Evolutionary conservation across 192 early-diverging fungal genomes (phyloP).

Genomic region (Mortierella hygrophila): DNA sequence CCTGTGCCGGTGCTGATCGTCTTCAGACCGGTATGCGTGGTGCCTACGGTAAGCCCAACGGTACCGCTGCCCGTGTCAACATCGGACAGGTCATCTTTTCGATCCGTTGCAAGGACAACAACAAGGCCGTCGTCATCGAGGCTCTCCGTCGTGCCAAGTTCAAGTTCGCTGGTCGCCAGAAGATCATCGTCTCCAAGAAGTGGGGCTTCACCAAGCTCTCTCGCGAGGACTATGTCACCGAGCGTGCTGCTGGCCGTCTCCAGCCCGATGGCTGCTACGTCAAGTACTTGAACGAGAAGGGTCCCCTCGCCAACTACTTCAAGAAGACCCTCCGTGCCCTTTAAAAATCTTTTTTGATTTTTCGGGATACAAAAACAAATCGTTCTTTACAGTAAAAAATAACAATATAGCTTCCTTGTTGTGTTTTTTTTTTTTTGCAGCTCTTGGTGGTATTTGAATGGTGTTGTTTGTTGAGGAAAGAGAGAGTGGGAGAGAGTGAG

Average conservation of each 20-base stretch:
- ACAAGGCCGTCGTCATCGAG: slow-evolving; percentile 95
- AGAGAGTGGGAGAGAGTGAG: too few species aligned
- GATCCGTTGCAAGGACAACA: slow-evolving; percentile 94
- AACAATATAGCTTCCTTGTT: background rate
- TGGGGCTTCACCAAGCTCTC: slow-evolving; percentile 99
- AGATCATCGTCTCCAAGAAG: slow-evolving; percentile 99
- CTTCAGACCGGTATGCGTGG: slow-evolving; percentile 99
- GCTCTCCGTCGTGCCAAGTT: slow-evolving; percentile 76
- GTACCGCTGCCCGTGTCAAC: slow-evolving; percentile 96
- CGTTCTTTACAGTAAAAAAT: slow-evolving; percentile 4
- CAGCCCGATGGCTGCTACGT: slow-evolving; percentile 96
- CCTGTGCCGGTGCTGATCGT: slow-evolving; percentile 99
- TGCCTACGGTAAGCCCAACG: slow-evolving; percentile 98
- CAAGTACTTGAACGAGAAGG: slow-evolving; percentile 92
- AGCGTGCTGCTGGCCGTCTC: slow-evolving; percentile 81
- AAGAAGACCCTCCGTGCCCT: slow-evolving; percentile 48
- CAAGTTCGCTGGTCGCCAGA: slow-evolving; percentile 99
- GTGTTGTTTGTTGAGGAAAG: background rate
- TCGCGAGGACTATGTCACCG: slow-evolving; percentile 91
- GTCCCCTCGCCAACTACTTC: slow-evolving; percentile 75
- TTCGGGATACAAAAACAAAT: background rate
- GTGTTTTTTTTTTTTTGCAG: background rate
- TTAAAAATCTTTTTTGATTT: background rate
- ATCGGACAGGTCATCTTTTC: slow-evolving; percentile 99
- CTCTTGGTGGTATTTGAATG: background rate